Evolutionary conservation across 495 filamentous ascomycete genomes (phyloP), one percentile per base, ranked within the genome.

Genomic region (Aspergillus carlsbadensis): DNA sequence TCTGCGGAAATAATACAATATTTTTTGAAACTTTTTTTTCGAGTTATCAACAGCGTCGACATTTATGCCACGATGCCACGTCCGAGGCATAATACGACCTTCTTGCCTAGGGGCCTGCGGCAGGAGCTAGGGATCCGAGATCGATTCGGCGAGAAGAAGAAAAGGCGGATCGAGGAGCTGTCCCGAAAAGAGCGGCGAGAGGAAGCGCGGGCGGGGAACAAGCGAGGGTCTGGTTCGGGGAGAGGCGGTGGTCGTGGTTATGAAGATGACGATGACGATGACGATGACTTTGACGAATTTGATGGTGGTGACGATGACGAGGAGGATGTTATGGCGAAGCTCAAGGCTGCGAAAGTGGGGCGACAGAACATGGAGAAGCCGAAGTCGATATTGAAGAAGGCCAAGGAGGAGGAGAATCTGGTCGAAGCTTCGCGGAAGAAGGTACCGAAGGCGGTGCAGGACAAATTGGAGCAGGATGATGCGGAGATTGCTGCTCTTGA

Each of bases 401-500:
- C 64, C 6, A 66, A 71, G 31, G 42, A 64, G 1, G 63, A 65
- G 7, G 58, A 60, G 44, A 66, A 77, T 8, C 57, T 72, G 8
- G 44, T 57, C 5, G 45, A 65, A 10, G 40, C 62, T 13, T 47
- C 62, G 33, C 54, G 67, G 21, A 63, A 68, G 2, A 71, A 73
- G 45, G 47, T 87, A 10, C 81, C 90, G 6, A 83, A 78, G 52
- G 75, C 74, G 0, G 76, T 88, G 1, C 84, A 82, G 66, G 80
- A 85, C 6, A 86, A 82, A 57, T 72, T 98, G 0, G 74, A 68
- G 5, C 58, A 78, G 54, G 94, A 98, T 53, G 90, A 97, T 62
- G 85, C 83, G 3, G 90, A 96, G 58, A 97, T 98, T 64, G 86
- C 88, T 14, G 89, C 85, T 8, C 70, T 97, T 54, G 95, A 98